Evolutionary conservation across 306 rosid species (phyloP).

Genomic region (Luffa acutangula): DNA sequence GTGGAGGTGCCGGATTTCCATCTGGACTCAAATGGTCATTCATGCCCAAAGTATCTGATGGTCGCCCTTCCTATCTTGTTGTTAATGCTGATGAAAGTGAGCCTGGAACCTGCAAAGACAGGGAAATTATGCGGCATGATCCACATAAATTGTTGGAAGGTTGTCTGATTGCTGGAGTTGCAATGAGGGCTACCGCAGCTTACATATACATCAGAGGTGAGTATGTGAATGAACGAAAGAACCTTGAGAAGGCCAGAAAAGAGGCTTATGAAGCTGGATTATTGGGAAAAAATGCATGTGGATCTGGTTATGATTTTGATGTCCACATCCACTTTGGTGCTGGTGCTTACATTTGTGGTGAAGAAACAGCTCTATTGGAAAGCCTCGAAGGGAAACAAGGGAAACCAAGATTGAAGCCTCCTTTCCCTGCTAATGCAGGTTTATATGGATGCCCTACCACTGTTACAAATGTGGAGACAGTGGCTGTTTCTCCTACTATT

Average conservation of each 20-base stretch:
- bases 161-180: conserved; percentile 95
- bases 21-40: conserved; percentile 99
- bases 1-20: conserved; percentile 99
- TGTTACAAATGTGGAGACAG: conserved; percentile 94
- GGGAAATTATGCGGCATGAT: conserved; percentile 97
- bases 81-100: conserved; percentile 99
- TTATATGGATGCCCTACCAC: conserved; percentile 97
- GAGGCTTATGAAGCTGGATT: conserved; percentile 92
- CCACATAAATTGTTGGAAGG: conserved; percentile 94
- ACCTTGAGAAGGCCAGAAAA: conserved; percentile 79
- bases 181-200: conserved; percentile 98
- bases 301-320: conserved; percentile 92
- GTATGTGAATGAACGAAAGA: conserved; percentile 76
- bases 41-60: conserved; percentile 97
- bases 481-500: conserved; percentile 97
- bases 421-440: conserved; percentile 98
- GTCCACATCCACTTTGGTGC: conserved; percentile 96
- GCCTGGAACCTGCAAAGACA: conserved; percentile 96
- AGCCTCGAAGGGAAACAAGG: conserved; percentile 99
- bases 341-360: conserved; percentile 98
- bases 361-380: conserved; percentile 95
- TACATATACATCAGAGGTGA: conserved; percentile 94
- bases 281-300: conserved; percentile 96
- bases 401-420: conserved; percentile 98
- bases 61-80: conserved; percentile 98